Base-by-base conservation (phyloP, 2,329 filamentous ascomycete species). In the Sclerotiophoma versabilis region DNA sequence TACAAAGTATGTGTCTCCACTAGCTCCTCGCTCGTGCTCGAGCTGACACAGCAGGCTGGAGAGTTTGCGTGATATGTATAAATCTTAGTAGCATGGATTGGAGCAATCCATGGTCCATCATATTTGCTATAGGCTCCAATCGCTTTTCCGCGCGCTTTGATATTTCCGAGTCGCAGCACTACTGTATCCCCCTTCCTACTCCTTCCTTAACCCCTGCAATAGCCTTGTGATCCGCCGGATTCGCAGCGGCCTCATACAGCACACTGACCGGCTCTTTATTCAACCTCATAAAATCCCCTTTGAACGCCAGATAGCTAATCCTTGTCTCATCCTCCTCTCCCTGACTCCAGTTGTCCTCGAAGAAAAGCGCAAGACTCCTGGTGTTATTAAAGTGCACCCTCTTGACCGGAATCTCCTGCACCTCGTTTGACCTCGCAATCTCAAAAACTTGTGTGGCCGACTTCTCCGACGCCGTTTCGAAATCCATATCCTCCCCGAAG, bases 231-330 rank as follows among this genome's bases (percentile, higher is more conserved):
- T 99, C 95, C 39, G 80, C 85, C 11, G 93, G 95, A 74, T 97
- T 96, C 29, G 95, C 89, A 22, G 93, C 93, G 15, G 92, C 90
- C 82, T 99, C 95, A 75, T 98, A 99, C 57, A 96, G 69, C 65
- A 98, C 93, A 64, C 89, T 92, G 6, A 89, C 80, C 1, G 95
- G 92, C 71, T 93, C 91, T 49, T 89, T 83, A 39, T 89, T 95
- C 69, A 96, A 76, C 72, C 87, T 87, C 84, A 95, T 95, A 83
- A 92, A 98, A 76, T 96, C 91, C 20, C 95, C 95, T 77, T 91
- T 93, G 80, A 99, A 98, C 1, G 91, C 95, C 51, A 98, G 60
- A 77, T 97, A 99, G 58, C 82, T 87, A 2, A 98, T 74, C 42
- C 87, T 83, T 37, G 91, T 93, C 49, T 89, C 86, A 49, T 96